Percentiles rank a stretch among this genome's conserved stretches.
These are phyloP conservation scores for Solanum neorickii DNA, from an alignment of 257 asterid species.

Conservation along the genomic window DNA sequence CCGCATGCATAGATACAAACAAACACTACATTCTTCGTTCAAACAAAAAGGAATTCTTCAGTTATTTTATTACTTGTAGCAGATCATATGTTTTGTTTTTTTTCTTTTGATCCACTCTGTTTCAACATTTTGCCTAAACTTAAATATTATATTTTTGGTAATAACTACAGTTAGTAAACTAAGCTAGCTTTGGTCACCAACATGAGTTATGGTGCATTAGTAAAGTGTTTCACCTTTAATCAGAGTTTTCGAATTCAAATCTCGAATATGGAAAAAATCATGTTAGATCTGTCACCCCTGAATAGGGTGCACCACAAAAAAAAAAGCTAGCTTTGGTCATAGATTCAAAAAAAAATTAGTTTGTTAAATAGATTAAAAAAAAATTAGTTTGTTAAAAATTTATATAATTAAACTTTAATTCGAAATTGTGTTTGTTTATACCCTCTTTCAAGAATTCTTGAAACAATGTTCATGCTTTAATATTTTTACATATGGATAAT, in stretches of 20 bases:
- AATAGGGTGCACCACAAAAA: too few species aligned
- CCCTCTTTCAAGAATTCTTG: background rate
- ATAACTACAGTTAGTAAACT: background rate
- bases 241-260: too few species aligned
- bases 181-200: background rate
- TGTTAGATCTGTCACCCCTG: too few species aligned
- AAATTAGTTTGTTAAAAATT: too few species aligned
- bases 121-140: too few species aligned
- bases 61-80: background rate
- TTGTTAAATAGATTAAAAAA: too few species aligned
- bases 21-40: background rate
- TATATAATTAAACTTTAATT: too few species aligned
- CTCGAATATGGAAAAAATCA: rapidly evolving
- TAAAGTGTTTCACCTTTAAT: too few species aligned
- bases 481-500: too few species aligned
- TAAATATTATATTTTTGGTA: background rate
- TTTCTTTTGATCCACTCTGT: background rate
- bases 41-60: background rate
- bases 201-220: too few species aligned
- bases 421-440: background rate
- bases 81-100: too few species aligned
- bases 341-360: too few species aligned
- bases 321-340: background rate
- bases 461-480: background rate
- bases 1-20: background rate